A percentile compares a stretch with the other conserved stretches of the same genome.
Conservation (phyloP, 306 rosid species). For the Cyamopsis tetragonoloba region DNA sequence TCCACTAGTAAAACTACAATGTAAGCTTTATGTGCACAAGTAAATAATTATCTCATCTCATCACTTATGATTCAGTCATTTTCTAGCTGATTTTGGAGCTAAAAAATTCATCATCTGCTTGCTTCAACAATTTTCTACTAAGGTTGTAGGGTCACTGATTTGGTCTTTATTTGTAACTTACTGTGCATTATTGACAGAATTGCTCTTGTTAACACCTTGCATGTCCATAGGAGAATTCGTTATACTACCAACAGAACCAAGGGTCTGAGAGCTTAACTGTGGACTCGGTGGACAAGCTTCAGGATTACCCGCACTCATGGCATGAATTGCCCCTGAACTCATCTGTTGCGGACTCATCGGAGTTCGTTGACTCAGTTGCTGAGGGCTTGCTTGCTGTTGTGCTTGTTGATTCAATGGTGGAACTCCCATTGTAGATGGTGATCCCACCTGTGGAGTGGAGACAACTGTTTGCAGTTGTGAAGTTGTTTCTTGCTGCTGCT, state of each 20-base stretch:
- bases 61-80: neutral
- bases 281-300: constrained; percentile 96
- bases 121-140: neutral
- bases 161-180: constrained; percentile 8
- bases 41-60: neutral
- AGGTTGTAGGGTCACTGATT: neutral
- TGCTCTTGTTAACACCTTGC: constrained; percentile 89
- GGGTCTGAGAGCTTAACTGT: constrained; percentile 93
- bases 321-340: constrained; percentile 88
- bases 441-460: constrained; percentile 84
- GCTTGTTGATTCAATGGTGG: constrained; percentile 66
- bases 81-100: neutral
- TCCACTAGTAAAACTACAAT: no score
- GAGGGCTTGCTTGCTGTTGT: constrained; percentile 81
- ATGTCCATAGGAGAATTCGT: constrained; percentile 86
- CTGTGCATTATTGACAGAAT: constrained; percentile 62
- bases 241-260: constrained; percentile 68
- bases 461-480: constrained; percentile 77
- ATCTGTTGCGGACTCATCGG: constrained; percentile 92
- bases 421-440: constrained; percentile 85
- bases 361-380: constrained; percentile 90
- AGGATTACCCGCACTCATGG: constrained; percentile 77
- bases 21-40: constrained; percentile 16
- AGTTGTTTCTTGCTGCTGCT: constrained; percentile 72
- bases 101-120: neutral